Evolutionary conservation across 345 rosid species (phyloP).

Genomic region (Lepidium aucheri): DNA sequence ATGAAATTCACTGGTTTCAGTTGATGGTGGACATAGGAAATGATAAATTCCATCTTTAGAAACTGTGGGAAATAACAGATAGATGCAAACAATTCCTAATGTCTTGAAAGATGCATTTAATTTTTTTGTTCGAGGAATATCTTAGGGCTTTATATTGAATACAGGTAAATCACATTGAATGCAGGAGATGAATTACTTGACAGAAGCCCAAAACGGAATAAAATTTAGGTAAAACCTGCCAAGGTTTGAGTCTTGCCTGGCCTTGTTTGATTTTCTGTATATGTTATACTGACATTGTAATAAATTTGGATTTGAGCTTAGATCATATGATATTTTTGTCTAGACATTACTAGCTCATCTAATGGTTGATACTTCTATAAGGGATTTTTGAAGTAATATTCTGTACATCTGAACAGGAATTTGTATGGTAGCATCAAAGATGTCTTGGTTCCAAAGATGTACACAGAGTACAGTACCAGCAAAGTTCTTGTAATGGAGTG

Average conservation of each 20-base stretch:
- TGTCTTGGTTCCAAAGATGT: conserved; percentile 83
- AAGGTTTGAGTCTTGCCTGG: conserved; percentile 15
- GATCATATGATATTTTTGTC: not conserved
- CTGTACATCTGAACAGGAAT: conserved; percentile 40
- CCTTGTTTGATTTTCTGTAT: not conserved
- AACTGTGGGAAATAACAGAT: not conserved
- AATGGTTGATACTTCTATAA: not conserved
- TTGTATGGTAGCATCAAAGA: conserved; percentile 70
- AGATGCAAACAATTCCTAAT: not conserved
- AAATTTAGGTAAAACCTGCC: conserved; percentile 61
- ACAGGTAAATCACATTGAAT: conserved; percentile 98
- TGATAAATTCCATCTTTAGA: not conserved
- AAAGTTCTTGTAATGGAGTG: conserved; percentile 92
- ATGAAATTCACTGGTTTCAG: not conserved
- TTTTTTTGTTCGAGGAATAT: conserved; percentile 38
- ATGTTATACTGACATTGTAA: not conserved
- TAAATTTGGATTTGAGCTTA: conserved; percentile 10
- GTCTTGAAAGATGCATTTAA: conserved; percentile 8
- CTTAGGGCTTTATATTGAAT: conserved; percentile 96
- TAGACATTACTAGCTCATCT: not conserved
- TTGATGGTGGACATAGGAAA: not conserved
- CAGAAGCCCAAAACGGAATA: conserved; percentile 82
- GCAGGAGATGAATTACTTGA: conserved; percentile 99
- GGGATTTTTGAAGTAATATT: conserved; percentile 4
- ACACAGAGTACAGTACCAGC: conserved; percentile 67